Percentiles rank a stretch among this genome's conserved stretches.
phyloP scores from a whole-genome alignment of 768 basidiomycete species.

The Russula abietina region DNA sequence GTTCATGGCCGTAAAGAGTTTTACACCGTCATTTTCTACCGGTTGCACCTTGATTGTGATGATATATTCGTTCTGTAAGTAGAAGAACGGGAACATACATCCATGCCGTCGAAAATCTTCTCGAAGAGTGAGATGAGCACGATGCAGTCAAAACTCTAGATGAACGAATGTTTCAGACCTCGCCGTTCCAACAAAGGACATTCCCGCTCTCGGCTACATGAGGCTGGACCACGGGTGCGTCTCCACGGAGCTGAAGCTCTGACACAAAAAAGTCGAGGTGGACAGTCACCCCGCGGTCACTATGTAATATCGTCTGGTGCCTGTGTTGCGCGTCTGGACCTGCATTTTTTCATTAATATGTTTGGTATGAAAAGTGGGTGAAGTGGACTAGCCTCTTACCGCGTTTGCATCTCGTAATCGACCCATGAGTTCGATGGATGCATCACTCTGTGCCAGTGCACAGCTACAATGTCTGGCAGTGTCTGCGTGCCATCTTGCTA shows the following conservation, averaged over 20 bases:
- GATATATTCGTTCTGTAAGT: background rate
- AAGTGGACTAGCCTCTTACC: conserved; percentile 45
- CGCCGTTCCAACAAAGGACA: conserved; percentile 82
- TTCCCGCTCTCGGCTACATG: conserved; percentile 47
- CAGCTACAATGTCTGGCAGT: conserved; percentile 13
- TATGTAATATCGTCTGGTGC: conserved; percentile 26
- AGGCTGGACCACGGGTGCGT: conserved; percentile 55
- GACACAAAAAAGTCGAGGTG: conserved; percentile 61
- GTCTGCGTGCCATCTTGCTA: conserved; percentile 29
- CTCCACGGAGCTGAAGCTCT: conserved; percentile 68
- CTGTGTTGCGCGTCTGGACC: conserved; percentile 60
- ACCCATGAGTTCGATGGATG: conserved; percentile 28
- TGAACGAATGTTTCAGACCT: conserved; percentile 39
- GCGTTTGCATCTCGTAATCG: conserved; percentile 47
- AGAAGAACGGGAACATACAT: conserved; percentile 39
- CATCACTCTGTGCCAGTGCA: conserved; percentile 17
- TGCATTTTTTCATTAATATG: conserved; percentile 27
- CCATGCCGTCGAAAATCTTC: conserved; percentile 73
- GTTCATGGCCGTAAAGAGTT: conserved; percentile 37
- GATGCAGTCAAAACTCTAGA: background rate
- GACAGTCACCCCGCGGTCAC: conserved; percentile 17
- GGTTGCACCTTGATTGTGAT: conserved; percentile 40
- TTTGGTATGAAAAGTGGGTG: background rate
- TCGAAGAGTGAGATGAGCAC: background rate
- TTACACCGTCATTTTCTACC: conserved; percentile 69